Conservation (phyloP, 352 stramenopile genomes). For the Albugo candida region DNA sequence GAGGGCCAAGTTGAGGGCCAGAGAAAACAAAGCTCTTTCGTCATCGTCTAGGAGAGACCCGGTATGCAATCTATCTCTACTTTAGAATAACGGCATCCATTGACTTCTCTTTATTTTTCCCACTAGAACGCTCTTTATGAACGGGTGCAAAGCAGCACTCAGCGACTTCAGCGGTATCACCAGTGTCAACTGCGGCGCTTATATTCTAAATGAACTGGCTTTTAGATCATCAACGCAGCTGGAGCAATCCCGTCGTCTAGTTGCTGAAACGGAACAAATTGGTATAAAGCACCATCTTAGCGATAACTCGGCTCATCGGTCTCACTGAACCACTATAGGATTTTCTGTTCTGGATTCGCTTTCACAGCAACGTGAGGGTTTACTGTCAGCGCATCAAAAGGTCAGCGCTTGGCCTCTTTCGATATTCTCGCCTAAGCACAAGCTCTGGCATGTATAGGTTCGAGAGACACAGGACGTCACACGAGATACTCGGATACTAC, state of each 20-base stretch:
- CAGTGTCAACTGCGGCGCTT: background rate
- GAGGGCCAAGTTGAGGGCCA: conserved; percentile 42
- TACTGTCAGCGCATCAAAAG: conserved; percentile 50
- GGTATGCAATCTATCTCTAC: background rate
- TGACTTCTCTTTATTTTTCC: background rate
- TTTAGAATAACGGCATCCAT: background rate
- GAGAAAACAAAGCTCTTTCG: conserved; percentile 14
- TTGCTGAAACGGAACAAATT: conserved; percentile 43
- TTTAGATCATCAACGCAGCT: conserved; percentile 36
- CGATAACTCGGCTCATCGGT: background rate
- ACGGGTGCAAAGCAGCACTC: conserved; percentile 38
- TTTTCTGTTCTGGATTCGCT: conserved; percentile 55
- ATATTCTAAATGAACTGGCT: background rate
- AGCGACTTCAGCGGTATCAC: conserved; percentile 30
- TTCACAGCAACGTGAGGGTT: conserved; percentile 39
- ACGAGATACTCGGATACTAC: conserved; percentile 33
- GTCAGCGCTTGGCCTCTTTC: background rate
- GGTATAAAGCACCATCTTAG: conserved; percentile 1
- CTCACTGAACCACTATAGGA: conserved; percentile 2
- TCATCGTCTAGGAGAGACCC: background rate
- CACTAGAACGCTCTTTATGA: conserved; percentile 44
- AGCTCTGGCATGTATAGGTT: conserved; percentile 15
- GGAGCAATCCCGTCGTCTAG: conserved; percentile 40
- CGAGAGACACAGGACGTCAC: conserved; percentile 52
- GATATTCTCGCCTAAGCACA: background rate